Evolutionary conservation across 192 early-diverging fungal species (phyloP), one percentile per base, ranked within the genome.

Genomic region (Coemansia sp.): DNA sequence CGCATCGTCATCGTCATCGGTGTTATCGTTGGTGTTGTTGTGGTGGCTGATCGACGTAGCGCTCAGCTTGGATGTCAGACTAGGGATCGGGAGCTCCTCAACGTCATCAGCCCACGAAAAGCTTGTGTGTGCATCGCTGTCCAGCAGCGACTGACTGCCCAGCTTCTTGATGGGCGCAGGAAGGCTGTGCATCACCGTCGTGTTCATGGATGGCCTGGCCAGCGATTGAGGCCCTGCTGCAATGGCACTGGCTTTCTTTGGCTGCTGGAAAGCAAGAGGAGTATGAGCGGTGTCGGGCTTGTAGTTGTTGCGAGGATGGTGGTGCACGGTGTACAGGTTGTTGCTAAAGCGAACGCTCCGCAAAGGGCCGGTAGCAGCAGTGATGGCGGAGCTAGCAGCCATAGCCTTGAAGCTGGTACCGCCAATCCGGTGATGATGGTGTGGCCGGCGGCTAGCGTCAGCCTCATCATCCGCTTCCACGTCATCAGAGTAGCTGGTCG

Each of bases 81-180:
- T 70, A 27, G 70, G 70, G 11, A 80, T 80, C 37, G 76, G 76
- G 44, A 80, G 60, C 38, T 81, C 78, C 37, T 81, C 78, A 41
- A 64, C 74, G 39, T 76, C 74, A 43, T 82, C 80, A 6, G 74
- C 80, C 80, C 80, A 82, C 15, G 74, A 74, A 54, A 82, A 82
- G 11, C 65, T 53, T 21, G 70, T 58, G 18, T 60, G 36, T 1
- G 29, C 38, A 12, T 58, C 52, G 26, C 32, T 57, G 39, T 76
- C 60, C 38, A 58, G 34, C 27, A 55, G 34, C 17, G 39, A 22
- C 48, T 56, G 42, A 4, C 44, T 35, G 29, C 53, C 60, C 18
- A 67, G 22, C 6, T 59, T 21, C 44, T 68, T 68, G 22, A 66
- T 41, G 8, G 71, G 71, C 14, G 58, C 59, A 0, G 67, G 74